Conservation (phyloP, 73 alveolate genomes). For the Stentor coeruleus region DNA sequence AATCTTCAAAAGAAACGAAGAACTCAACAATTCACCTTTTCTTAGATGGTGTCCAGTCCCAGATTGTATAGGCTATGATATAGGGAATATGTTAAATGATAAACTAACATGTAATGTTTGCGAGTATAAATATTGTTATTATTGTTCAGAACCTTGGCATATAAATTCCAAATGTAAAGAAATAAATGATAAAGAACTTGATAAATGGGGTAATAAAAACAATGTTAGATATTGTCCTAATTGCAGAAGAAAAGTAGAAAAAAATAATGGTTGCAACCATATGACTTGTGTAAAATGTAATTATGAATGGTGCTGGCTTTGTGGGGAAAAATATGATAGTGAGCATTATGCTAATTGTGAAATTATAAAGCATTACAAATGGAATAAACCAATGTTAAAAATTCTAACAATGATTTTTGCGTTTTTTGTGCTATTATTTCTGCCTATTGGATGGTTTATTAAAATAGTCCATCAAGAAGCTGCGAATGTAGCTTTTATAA, state of each 20-base stretch:
- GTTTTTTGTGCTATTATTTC: neutral
- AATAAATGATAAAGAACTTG: neutral
- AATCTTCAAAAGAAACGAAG: conserved; percentile 19
- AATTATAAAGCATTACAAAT: neutral
- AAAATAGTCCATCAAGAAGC: neutral
- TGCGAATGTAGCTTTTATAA: neutral
- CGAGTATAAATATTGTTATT: neutral
- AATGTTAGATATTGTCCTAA: conserved; percentile 30
- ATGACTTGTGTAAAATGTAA: conserved; percentile 40
- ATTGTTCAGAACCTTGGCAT: neutral
- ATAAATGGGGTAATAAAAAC: neutral
- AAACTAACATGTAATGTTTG: neutral
- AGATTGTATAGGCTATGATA: conserved; percentile 6
- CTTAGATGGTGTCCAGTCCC: conserved; percentile 20
- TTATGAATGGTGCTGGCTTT: conserved; percentile 38
- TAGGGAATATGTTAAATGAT: neutral
- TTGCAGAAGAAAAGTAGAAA: conserved; percentile 31
- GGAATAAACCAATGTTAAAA: neutral
- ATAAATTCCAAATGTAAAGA: neutral
- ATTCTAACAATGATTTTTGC: neutral
- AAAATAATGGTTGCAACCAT: conserved; percentile 45
- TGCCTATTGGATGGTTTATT: neutral
- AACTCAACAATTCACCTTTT: conserved; percentile 31
- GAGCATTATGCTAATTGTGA: neutral
- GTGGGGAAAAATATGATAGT: conserved; percentile 25